Evolutionary conservation across 768 basidiomycete species (phyloP), one percentile per base, ranked within the genome.

Genomic region (Boletales sp.): DNA sequence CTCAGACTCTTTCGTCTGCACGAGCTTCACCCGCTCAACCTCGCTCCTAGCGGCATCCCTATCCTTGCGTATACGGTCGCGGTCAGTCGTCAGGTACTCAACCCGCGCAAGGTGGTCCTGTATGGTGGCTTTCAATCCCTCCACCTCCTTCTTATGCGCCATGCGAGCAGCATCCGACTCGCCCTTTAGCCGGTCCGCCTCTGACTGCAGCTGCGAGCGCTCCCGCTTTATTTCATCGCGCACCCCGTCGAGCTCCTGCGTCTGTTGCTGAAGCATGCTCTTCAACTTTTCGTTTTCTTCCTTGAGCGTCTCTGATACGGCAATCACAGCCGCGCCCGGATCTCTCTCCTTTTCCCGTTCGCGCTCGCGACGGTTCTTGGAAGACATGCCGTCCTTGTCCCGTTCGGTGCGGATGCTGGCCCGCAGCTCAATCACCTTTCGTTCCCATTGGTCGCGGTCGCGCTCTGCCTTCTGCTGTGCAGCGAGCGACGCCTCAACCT

Each of bases 281-380:
- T 66, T 63, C 18, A 65, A 43, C 18, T 55, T 62, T 39, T 57
- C 60, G 43, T 57, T 60, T 41, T 65, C 63, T 21, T 62, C 65
- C 45, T 48, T 60, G 37, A 62, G 42, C 1, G 48, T 39, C 35
- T 58, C 54, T 14, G 40, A 19, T 18, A 41, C 21, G 13, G 38
- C 34, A 19, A 8, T 35, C 4, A 45, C 33, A 18, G 36, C 32
- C 13, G 30, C 39, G 1, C 46, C 40, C 0, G 44, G 25, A 6
- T 57, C 59, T 15, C 36, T 48, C 30, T 60, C 58, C 45, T 46
- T 55, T 41, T 53, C 61, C 28, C 55, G 51, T 18, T 55, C 60
- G 15, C 59, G 49, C 13, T 52, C 60, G 7, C 62, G 62, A 44
- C 56, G 56, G 17, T 1, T 36, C 53, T 49, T 57, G 34, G 34